Base-by-base conservation (phyloP, 306 rosid genomes). In the Cicer yamashitae region DNA sequence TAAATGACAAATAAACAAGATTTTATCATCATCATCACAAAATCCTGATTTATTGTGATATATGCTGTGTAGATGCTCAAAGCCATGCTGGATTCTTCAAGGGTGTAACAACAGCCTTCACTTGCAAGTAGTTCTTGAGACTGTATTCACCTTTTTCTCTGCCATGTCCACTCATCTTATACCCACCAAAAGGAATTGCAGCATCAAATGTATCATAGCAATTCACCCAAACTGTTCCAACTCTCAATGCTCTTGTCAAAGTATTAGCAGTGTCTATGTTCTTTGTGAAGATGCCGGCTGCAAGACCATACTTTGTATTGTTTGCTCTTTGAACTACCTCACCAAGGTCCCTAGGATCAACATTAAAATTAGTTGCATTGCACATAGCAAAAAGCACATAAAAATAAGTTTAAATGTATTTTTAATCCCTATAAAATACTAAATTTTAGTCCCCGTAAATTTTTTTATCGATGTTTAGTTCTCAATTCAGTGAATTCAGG, bases 171-270 rank as follows among this genome's bases (percentile, higher is more conserved):
- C 98, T 94, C 97, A 89, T 88, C 85, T 94, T 94, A 86, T 81
- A 94, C 43, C 99, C 97, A 50, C 99, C 97, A 73, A 94, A 94
- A 20, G 97, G 99, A 86, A 94, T 83, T 52, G 97, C 87, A 65
- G 99, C 96, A 82, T 92, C 99, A 84, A 89, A 86, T 73, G 80
- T 81, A 82, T 90, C 89, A 74, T 71, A 94, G 87, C 97, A 87
- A 58, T 94, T 94, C 46, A 92, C 53, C 93, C 93, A 94, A 1
- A 94, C 93, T 3, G 90, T 82, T 71, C 99, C 99, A 7, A 15
- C 97, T 53, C 87, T 86, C 82, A 94, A 62, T 38, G 96, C 96
- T 0, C 97, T 76, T 0, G 91, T 90, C 78, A 94, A 73, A 3
- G 84, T 81, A 82, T 92, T 89, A 0, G 98, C 99, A 7, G 96